These are phyloP conservation scores for Mikania micrantha DNA, from an alignment of 129 eudicot genomes.

Conservation along the genomic window DNA sequence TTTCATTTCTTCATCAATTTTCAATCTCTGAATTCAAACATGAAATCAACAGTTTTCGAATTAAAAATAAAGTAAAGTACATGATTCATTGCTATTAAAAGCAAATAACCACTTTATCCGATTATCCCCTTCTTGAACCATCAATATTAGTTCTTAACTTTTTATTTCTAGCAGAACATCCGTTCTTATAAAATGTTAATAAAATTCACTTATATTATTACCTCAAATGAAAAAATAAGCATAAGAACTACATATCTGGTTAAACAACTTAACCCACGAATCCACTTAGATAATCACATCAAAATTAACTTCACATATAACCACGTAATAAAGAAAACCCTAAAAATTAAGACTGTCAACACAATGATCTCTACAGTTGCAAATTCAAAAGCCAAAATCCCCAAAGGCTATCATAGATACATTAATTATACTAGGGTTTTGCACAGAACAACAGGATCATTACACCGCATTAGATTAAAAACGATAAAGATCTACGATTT, in stretches of 20 bases:
- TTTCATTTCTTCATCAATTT: too few relatives aligned
- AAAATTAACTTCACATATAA: background rate
- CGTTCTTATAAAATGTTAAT: background rate
- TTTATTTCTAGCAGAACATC: background rate
- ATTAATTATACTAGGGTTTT: background rate
- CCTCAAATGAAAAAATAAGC: too few relatives aligned
- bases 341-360: background rate
- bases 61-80: too few relatives aligned
- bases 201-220: background rate
- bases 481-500: background rate
- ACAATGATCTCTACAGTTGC: background rate
- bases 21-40: too few relatives aligned
- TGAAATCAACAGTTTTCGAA: too few relatives aligned
- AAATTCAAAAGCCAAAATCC: background rate
- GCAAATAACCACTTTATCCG: too few relatives aligned
- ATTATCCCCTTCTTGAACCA: background rate
- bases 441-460: background rate
- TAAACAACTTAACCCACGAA: too few relatives aligned
- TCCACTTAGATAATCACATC: too few relatives aligned
- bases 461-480: background rate
- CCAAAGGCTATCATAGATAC: background rate
- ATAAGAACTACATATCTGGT: too few relatives aligned
- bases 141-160: background rate
- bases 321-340: background rate
- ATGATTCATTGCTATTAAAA: too few relatives aligned